A percentile compares a stretch with the other conserved stretches of the same genome.
Evolutionary conservation across 2,329 filamentous ascomycete genomes (phyloP).

Genomic region (Coleophoma eucalyptorum): DNA sequence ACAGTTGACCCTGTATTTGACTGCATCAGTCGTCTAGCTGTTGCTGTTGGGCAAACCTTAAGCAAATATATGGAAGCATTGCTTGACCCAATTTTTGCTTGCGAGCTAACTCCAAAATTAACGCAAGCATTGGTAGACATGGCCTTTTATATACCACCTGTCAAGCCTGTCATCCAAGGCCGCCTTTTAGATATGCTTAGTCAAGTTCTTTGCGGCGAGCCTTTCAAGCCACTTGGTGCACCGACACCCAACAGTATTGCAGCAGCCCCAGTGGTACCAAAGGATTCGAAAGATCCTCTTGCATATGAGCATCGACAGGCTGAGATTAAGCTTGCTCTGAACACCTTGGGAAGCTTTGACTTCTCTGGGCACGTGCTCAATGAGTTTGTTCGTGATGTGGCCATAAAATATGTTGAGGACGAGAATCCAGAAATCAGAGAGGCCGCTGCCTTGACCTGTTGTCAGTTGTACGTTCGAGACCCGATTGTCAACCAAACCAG

Average conservation of each 20-base stretch:
- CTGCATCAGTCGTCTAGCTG: slow-evolving; percentile 93
- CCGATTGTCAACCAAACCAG: slow-evolving; percentile 98
- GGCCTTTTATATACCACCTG: slow-evolving; percentile 96
- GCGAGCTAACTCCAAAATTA: slow-evolving; percentile 87
- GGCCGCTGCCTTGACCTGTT: slow-evolving; percentile 93
- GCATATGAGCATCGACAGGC: slow-evolving; percentile 77
- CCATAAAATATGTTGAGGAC: slow-evolving; percentile 96
- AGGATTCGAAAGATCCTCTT: slow-evolving; percentile 80
- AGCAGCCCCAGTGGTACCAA: slow-evolving; percentile 77
- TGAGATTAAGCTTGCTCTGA: slow-evolving; percentile 88
- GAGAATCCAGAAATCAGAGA: slow-evolving; percentile 92
- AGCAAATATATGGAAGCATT: slow-evolving; percentile 98
- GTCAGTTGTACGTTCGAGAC: slow-evolving; percentile 93
- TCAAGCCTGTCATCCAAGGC: slow-evolving; percentile 90
- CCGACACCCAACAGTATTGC: slow-evolving; percentile 78
- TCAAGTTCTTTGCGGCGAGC: slow-evolving; percentile 85
- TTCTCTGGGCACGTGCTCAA: slow-evolving; percentile 92
- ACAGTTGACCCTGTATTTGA: slow-evolving; percentile 81
- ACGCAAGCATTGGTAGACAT: slow-evolving; percentile 97
- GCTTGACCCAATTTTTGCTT: slow-evolving; percentile 94
- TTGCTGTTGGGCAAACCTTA: slow-evolving; percentile 91
- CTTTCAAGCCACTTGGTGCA: slow-evolving; percentile 88
- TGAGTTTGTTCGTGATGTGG: slow-evolving; percentile 97
- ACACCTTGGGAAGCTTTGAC: slow-evolving; percentile 96
- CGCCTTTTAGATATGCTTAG: slow-evolving; percentile 92